Evolutionary conservation across 2,329 filamentous ascomycete genomes (phyloP).

Genomic region (Aspergillus sp.): DNA sequence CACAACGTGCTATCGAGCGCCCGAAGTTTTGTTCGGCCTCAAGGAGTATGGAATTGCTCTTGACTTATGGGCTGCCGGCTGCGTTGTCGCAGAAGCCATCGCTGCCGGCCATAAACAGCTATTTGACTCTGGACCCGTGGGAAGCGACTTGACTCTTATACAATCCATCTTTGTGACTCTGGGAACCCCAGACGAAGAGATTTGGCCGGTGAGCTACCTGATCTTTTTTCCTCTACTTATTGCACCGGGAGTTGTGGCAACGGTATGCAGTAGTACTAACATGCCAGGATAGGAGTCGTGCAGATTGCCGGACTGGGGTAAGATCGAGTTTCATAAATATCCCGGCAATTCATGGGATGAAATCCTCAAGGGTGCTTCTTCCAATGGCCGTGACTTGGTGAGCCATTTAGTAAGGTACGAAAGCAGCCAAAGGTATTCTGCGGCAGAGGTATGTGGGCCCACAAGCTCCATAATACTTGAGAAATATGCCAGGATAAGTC

Average conservation of each 20-base stretch:
- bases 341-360: constrained; percentile 58
- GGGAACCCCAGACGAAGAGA: constrained; percentile 70
- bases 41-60: constrained; percentile 61
- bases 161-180: constrained; percentile 86
- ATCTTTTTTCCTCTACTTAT: neutral
- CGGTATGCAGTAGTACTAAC: neutral
- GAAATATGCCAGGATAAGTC: constrained; percentile 1
- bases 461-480: neutral
- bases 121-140: constrained; percentile 82
- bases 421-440: constrained; percentile 57
- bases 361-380: constrained; percentile 55
- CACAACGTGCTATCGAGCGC: constrained; percentile 81
- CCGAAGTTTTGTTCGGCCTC: constrained; percentile 83
- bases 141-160: constrained; percentile 84
- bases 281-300: constrained; percentile 24
- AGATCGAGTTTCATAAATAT: constrained; percentile 70
- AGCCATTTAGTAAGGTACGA: constrained; percentile 64
- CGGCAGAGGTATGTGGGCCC: constrained; percentile 47
- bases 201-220: constrained; percentile 61
- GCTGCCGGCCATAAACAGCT: constrained; percentile 51
- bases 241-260: neutral
- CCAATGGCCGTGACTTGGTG: constrained; percentile 57
- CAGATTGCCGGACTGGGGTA: constrained; percentile 76
- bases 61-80: constrained; percentile 85
- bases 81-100: constrained; percentile 70